Base-by-base conservation (phyloP, 306 rosid genomes). In the Quercus suber region DNA sequence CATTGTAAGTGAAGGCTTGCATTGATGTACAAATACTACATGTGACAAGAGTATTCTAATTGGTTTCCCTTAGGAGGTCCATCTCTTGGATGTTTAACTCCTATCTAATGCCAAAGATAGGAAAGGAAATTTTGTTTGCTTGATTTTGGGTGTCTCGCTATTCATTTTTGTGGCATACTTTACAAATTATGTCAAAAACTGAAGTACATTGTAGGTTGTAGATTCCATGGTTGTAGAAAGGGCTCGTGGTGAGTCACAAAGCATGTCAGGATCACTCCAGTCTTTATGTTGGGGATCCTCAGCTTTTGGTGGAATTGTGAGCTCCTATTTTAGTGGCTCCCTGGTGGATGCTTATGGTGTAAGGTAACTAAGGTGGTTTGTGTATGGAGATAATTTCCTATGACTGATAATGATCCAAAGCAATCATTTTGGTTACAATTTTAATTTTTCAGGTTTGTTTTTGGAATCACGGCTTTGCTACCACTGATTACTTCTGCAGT, bases 201-300 rank as follows among this genome's bases (percentile, higher is more conserved):
- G 71, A 82, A 68, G 82, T 51, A 67, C 82, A 76, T 76, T 90
- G 80, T 82, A 95, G 99, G 99, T 96, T 79, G 99, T 96, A 82
- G 99, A 96, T 89, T 96, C 99, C 81, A 93, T 96, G 99, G 99
- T 96, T 35, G 99, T 96, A 61, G 99, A 96, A 91, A 92, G 99
- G 85, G 96, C 99, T 73, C 99, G 99, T 78, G 99, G 99, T 65
- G 99, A 96, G 85, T 96, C 99, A 74, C 99, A 96, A 86, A 93
- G 97, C 84, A 89, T 88, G 80, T 91, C 98, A 9, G 99, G 99
- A 58, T 96, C 99, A 80, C 97, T 96, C 76, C 99, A 96, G 75
- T 96, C 99, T 45, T 90, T 93, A 80, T 96, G 99, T 79, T 96
- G 99, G 99, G 99, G 99, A 74, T 95, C 99, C 76, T 91, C 98